phyloP scores from a whole-genome alignment of 371 early-diverging fungal genomes.

The Saksenaea vasiformis region DNA sequence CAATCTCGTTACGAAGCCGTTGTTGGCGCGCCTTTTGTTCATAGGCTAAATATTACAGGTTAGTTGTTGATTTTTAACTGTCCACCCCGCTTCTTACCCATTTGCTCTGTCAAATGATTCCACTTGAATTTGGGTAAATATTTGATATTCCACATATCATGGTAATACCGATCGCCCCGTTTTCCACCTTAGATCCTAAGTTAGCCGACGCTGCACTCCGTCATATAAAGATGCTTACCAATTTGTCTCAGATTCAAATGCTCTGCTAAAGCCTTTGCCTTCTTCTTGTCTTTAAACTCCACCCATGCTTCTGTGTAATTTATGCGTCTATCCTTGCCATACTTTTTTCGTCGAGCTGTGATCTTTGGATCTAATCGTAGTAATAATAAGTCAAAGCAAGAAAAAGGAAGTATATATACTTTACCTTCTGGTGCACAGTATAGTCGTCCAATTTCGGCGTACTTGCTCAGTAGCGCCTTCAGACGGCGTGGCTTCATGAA shows the following conservation, averaged over 20 bases:
- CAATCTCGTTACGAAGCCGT: constrained; percentile 82
- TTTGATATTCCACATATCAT: constrained; percentile 95
- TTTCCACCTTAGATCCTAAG: constrained; percentile 61
- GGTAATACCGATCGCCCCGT: constrained; percentile 80
- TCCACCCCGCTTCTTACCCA: constrained; percentile 53
- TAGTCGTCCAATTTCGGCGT: constrained; percentile 83
- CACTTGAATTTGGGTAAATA: constrained; percentile 97
- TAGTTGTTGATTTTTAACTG: not conserved
- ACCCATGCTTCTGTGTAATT: constrained; percentile 97
- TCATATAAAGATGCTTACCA: constrained; percentile 36
- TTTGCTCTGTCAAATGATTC: constrained; percentile 92
- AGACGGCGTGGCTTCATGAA: constrained; percentile 89
- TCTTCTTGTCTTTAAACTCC: constrained; percentile 90
- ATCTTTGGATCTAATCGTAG: constrained; percentile 50
- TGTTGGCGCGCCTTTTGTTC: constrained; percentile 84
- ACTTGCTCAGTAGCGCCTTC: constrained; percentile 66
- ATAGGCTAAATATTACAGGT: constrained; percentile 55
- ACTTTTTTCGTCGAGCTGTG: constrained; percentile 64
- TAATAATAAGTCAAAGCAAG: not conserved
- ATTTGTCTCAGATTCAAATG: constrained; percentile 81
- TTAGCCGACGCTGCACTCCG: not conserved
- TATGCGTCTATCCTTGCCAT: constrained; percentile 74
- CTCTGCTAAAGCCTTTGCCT: constrained; percentile 79
- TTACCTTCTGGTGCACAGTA: constrained; percentile 85
- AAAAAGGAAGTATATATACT: not conserved